phyloP scores from a whole-genome alignment of 371 early-diverging fungal genomes.

The Catenaria anguillulae region DNA sequence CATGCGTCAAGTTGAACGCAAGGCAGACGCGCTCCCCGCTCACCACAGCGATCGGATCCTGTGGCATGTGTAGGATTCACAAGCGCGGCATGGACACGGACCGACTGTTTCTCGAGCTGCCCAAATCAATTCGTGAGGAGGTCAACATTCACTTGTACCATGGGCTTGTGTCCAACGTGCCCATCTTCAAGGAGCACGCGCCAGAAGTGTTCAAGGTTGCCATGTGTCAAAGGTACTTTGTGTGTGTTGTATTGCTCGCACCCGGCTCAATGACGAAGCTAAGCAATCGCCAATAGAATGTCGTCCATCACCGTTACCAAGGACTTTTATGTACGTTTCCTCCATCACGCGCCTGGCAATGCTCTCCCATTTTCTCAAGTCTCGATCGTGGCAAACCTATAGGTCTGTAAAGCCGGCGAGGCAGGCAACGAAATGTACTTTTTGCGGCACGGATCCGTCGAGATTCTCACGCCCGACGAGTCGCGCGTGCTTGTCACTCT shows the following conservation, averaged over 20 bases:
- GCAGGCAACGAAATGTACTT: constrained; percentile 9
- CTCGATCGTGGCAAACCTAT: not conserved
- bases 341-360: no score
- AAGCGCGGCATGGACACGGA: constrained; percentile 5
- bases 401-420: constrained; percentile 7
- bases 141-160: not conserved
- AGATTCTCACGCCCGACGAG: not conserved
- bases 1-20: no score
- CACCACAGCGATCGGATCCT: not conserved
- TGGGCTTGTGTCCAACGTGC: not conserved
- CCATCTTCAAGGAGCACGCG: constrained; percentile 1
- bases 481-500: not conserved
- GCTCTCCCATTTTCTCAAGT: not conserved
- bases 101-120: not conserved
- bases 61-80: not conserved
- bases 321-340: not conserved
- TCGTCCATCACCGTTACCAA: not conserved
- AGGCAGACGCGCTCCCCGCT: no score
- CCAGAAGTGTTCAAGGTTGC: not conserved
- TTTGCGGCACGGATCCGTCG: not conserved
- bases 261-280: not conserved
- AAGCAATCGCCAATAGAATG: no score
- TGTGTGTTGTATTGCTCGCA: no score
- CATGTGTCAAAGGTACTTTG: not conserved
- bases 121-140: not conserved